Base-by-base conservation (phyloP, 73 alveolate genomes). In the Paramecium caudatum region DNA sequence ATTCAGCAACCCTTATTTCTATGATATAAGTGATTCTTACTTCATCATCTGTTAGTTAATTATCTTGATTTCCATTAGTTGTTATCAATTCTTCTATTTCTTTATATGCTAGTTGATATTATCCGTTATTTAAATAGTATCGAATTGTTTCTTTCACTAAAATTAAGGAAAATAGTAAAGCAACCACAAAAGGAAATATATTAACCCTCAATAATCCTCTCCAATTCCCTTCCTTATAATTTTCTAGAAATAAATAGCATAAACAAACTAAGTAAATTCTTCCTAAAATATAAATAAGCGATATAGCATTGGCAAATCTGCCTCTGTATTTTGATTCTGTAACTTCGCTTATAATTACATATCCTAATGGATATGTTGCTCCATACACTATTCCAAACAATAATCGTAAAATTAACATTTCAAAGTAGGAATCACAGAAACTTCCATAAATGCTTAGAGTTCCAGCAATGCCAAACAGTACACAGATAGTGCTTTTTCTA, bases 151-250 rank as follows among this genome's bases (percentile, higher is more conserved):
- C 88, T 25, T 43, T 74, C 2, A 74, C 25, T 21, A 41, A 74
- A 1, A 74, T 39, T 74, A 74, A 19, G n/a, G 87, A 70, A 37
- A 19, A 23, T 37, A 70, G 8, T 6, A 55, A 55, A 12, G 80
- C 80, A 23, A 74, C 45, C 7, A 48, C 5, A 9, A 48, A 8
- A 13, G 87, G 87, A 41, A 70, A 34, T 13, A 36, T 37, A 41
- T 70, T 70, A 1, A 70, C 17, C 37, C 63, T 70, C 13, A 70
- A 16, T 15, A 70, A 41, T 9, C 87, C 87, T 70, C 87, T 70
- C 87, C 87, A 70, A 41, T 70, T 70, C 27, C 87, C 87, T 7
- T 16, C 7, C 5, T n/a, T 74, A 45, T 74, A 74, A 74, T 74
- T 68, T 5, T 74, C 68, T 15, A 74, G 65, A 74, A 34, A 74